These are phyloP conservation scores for Calvatia gigantea DNA, from an alignment of 768 basidiomycete species.

Conservation along the genomic window DNA sequence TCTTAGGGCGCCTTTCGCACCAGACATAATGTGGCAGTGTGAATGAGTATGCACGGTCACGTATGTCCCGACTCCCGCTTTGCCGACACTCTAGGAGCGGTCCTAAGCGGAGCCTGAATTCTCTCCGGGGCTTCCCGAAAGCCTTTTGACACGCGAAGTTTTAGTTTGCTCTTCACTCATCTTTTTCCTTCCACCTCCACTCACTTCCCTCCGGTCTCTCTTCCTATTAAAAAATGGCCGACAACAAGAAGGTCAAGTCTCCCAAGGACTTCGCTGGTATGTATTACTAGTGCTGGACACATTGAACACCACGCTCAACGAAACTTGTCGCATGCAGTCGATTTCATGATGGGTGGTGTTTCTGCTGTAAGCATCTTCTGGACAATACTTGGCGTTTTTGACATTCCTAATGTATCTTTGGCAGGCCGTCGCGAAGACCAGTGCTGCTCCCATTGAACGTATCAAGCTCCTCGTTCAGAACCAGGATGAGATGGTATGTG, in stretches of 20 bases:
- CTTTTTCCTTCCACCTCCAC: constrained; percentile 41
- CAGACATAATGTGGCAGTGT: constrained; percentile 4
- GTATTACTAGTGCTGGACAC: constrained; percentile 25
- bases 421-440: constrained; percentile 97
- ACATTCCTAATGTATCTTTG: constrained; percentile 16
- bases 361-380: constrained; percentile 61
- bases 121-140: constrained; percentile 48
- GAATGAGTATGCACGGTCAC: not conserved
- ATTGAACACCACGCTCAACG: constrained; percentile 13
- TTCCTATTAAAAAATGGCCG: constrained; percentile 73
- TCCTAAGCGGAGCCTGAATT: constrained; percentile 37
- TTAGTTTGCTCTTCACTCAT: constrained; percentile 30
- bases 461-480: constrained; percentile 98
- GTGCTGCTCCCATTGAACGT: constrained; percentile 99
- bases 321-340: constrained; percentile 46
- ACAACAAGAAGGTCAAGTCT: constrained; percentile 79
- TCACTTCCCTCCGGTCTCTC: constrained; percentile 32
- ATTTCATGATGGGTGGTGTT: constrained; percentile 97
- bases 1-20: too few species aligned
- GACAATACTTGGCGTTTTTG: not conserved
- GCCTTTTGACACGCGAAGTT: constrained; percentile 45
- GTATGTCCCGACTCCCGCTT: not conserved
- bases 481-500: constrained; percentile 98
- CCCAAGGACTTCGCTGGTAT: constrained; percentile 87
- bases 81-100: constrained; percentile 12